Base-by-base conservation (phyloP, 2,329 filamentous ascomycete species). In the Akanthomyces lecanii region DNA sequence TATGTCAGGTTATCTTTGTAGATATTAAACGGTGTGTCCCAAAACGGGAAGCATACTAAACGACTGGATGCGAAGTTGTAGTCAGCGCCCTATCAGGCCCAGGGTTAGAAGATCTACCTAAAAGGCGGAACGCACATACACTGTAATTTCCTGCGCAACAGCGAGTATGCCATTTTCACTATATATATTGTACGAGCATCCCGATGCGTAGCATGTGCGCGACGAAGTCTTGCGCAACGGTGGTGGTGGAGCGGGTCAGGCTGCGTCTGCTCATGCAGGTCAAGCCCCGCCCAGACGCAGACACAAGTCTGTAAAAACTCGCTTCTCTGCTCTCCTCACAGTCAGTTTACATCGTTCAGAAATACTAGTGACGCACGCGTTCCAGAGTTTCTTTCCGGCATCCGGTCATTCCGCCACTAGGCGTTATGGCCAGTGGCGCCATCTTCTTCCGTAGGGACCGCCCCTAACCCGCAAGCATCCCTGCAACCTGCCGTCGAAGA, bases 391-490 rank as follows among this genome's bases (percentile, higher is more conserved):
- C n/a, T n/a, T n/a, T n/a, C n/a, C n/a, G n/a, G n/a, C n/a, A n/a
- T n/a, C n/a, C n/a, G n/a, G n/a, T n/a, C n/a, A n/a, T n/a, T n/a
- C n/a, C n/a, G n/a, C n/a, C n/a, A n/a, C n/a, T n/a, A n/a, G n/a
- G n/a, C n/a, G n/a, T n/a, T n/a, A n/a, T n/a, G n/a, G n/a, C n/a
- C n/a, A n/a, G 1, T 16, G 42, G n/a, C 18, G 18, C 42, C 42
- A 45, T 76, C n/a, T 4, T 3, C n/a, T 45, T 45, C 18, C 42
- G 42, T n/a, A 2, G 12, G 47, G 11, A 16, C 47, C 28, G 14
- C 16, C 11, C 10, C 28, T 18, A 12, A 54, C 14, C 52, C 52
- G 11, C 52, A 54, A 5, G n/a, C 52, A 12, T 6, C n/a, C 6
- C 7, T 54, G 6, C n/a, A 42, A n/a, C 5, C 1, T 18, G 52